Evolutionary conservation across 2,329 filamentous ascomycete genomes (phyloP), one percentile per base, ranked within the genome.

Genomic region (Penicillium hordei): DNA sequence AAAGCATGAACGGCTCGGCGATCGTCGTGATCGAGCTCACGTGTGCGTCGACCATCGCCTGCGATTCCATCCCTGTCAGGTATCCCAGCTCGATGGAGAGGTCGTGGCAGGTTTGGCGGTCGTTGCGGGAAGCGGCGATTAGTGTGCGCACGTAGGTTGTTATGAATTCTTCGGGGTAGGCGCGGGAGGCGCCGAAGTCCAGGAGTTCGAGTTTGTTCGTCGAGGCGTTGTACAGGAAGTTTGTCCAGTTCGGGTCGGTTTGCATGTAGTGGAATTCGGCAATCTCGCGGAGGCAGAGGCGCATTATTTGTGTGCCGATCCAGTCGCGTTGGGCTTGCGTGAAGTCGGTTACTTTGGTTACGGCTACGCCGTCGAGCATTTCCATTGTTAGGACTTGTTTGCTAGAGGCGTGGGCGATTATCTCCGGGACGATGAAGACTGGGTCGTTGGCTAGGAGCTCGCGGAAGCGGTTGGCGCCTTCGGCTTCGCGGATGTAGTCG

Each of bases 181-280:
- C 93, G 67, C 94, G 84, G 21, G 89, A 92, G 36, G 94, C 94
- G 58, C 94, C 94, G 75, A 99, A 99, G 76, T 99, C 95, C 52
- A 99, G 86, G 1, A 99, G 84, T 75, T 96, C 93, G 15, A 99
- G 87, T 70, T 86, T 89, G 67, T 86, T 79, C 4, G 82, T 86
- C 21, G 79, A 67, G 1, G 86, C 79, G 68, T 97, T 94, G 81
- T 91, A 99, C 21, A 97, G 82, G 75, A 99, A 99, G 76, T 99
- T 99, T 34, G 93, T 97, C 94, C 94, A 99, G 80, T 99, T 99
- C 40, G 94, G 94, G 72, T 99, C 94, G 5, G 94, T 99, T 78
- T 99, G 94, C 94, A 99, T 99, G 79, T 96, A 97, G 60, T 83
- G 87, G 84, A 97, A 97, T 75, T 96, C 91, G 63, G 88, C 88